Percentiles rank a stretch among this genome's conserved stretches.
Evolutionary conservation across 495 filamentous ascomycete genomes (phyloP).

Genomic region (Mycothermus thermophilus): DNA sequence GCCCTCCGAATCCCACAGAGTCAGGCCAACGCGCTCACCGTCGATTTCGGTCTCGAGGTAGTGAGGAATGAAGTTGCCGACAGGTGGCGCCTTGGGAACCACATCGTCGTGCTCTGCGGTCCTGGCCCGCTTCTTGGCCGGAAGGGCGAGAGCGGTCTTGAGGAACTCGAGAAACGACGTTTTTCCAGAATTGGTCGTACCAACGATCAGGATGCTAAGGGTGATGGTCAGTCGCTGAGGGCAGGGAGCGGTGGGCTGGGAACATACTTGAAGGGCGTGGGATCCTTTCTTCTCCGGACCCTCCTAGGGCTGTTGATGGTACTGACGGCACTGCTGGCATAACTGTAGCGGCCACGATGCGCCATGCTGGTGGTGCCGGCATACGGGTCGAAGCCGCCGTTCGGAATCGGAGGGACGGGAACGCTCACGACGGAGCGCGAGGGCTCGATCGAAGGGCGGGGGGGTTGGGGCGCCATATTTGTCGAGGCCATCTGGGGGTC

Average conservation of each 20-base stretch:
- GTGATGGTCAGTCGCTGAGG: conserved; percentile 3
- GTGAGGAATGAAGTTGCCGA: conserved; percentile 60
- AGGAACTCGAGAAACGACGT: conserved; percentile 96
- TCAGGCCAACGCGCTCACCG: conserved; percentile 79
- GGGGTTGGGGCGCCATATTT: too few relatives aligned
- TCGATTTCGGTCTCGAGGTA: conserved; percentile 95
- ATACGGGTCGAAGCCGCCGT: conserved; percentile 55
- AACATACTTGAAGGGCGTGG: conserved; percentile 94
- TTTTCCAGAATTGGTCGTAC: conserved; percentile 81
- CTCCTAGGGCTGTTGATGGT: conserved; percentile 89
- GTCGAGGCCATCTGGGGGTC: conserved; percentile 24
- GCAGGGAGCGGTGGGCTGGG: too few relatives aligned
- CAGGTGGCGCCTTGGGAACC: conserved; percentile 30
- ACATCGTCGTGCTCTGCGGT: conserved; percentile 37
- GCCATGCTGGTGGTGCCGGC: conserved; percentile 87
- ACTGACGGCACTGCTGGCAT: conserved; percentile 82
- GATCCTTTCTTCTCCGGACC: conserved; percentile 87
- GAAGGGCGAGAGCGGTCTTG: conserved; percentile 64
- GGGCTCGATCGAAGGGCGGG: conserved; percentile 33
- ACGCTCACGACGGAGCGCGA: conserved; percentile 18
- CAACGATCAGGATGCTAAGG: conserved; percentile 76
- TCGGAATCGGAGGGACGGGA: conserved; percentile 32
- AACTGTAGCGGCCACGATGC: conserved; percentile 90
- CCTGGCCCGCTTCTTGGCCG: conserved; percentile 55
- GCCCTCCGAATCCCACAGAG: conserved; percentile 90